A percentile compares a stretch with the other conserved stretches of the same genome.
Evolutionary conservation across 768 basidiomycete genomes (phyloP).

Genomic region (Hericium erinaceus): DNA sequence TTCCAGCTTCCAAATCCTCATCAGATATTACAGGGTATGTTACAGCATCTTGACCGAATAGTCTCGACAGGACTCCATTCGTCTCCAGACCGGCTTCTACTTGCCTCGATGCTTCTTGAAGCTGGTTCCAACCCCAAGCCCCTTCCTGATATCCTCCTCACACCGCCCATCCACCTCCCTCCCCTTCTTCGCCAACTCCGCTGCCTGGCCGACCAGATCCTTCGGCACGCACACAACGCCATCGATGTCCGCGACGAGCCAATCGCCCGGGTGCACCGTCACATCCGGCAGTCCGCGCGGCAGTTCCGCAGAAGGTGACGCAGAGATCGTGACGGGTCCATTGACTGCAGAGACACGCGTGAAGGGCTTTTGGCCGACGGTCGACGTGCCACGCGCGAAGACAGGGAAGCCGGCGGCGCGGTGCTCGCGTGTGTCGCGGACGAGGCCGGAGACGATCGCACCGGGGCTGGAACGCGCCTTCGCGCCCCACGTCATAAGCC

Average conservation of each 20-base stretch:
- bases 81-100: slow-evolving; percentile 14
- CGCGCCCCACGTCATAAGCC: slow-evolving; percentile 84
- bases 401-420: slow-evolving; percentile 64
- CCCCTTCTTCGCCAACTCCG: slow-evolving; percentile 47
- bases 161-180: slow-evolving; percentile 62
- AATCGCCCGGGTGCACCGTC: slow-evolving; percentile 63
- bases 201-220: slow-evolving; percentile 41
- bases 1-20: no score
- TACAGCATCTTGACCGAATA: no score
- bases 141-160: slow-evolving; percentile 64
- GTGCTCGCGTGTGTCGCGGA: slow-evolving; percentile 78
- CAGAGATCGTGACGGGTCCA: slow-evolving; percentile 44
- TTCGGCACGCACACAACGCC: slow-evolving; percentile 79
- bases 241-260: slow-evolving; percentile 81
- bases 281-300: slow-evolving; percentile 42
- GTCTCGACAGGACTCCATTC: no score
- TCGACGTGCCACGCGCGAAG: slow-evolving; percentile 74
- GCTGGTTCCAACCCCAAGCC: slow-evolving; percentile 66
- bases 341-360: slow-evolving; percentile 73
- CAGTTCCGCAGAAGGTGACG: slow-evolving; percentile 2
- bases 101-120: slow-evolving; percentile 68
- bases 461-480: slow-evolving; percentile 60
- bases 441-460: slow-evolving; percentile 77
- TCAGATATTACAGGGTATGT: no score
- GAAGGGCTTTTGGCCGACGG: slow-evolving; percentile 79